phyloP scores from a whole-genome alignment of 768 basidiomycete species.

The Trametes cingulata region DNA sequence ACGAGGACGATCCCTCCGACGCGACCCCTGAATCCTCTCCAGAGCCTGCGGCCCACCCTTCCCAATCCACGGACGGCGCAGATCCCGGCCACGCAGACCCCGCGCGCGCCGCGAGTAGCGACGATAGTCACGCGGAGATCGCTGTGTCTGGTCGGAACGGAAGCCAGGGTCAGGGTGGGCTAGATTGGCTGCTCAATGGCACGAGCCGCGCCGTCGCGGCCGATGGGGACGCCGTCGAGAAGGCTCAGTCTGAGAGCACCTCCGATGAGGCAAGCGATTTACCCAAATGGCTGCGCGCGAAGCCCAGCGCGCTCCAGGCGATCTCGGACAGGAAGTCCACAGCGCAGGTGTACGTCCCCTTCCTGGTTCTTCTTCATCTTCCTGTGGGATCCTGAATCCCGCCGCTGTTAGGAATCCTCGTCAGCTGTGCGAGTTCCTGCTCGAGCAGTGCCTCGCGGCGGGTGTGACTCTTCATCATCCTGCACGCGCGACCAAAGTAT shows the following conservation, averaged over 20 bases:
- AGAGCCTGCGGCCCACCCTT: neutral
- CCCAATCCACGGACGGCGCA: neutral
- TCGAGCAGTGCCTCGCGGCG: slow-evolving; percentile 30
- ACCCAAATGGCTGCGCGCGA: slow-evolving; percentile 28
- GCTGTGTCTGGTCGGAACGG: neutral
- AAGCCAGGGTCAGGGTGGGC: slow-evolving; percentile 16
- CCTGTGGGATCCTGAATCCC: neutral
- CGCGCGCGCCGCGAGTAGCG: neutral
- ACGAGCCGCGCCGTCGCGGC: slow-evolving; percentile 25
- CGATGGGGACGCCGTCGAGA: slow-evolving; percentile 11
- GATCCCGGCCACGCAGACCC: slow-evolving; percentile 7
- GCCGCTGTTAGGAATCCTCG: slow-evolving; percentile 27
- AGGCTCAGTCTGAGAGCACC: slow-evolving; percentile 8
- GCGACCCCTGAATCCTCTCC: neutral
- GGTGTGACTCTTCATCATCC: slow-evolving; percentile 35
- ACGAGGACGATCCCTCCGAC: slow-evolving; percentile 4
- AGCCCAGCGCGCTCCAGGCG: slow-evolving; percentile 23
- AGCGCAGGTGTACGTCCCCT: slow-evolving; percentile 33
- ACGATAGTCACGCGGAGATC: neutral
- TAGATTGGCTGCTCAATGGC: slow-evolving; percentile 32
- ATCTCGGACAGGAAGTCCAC: slow-evolving; percentile 32
- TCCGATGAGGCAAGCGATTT: slow-evolving; percentile 11
- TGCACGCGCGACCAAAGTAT: slow-evolving; percentile 27
- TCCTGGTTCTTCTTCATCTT: neutral
- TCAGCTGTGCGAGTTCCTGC: slow-evolving; percentile 35